Evolutionary conservation across 345 rosid genomes (phyloP).

Genomic region (Cardiospermum halicacabum): DNA sequence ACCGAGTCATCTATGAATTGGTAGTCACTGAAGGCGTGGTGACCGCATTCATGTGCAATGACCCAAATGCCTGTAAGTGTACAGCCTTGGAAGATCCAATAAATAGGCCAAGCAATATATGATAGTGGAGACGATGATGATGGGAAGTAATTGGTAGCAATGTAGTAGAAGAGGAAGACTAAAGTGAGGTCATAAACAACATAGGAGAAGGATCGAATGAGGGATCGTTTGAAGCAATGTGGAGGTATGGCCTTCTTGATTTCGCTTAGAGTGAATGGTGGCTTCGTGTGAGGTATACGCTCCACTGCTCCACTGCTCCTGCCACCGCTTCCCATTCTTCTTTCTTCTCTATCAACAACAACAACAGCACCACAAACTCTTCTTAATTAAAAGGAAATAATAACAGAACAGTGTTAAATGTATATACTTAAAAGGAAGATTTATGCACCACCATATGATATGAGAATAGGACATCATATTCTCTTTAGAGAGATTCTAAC

Average conservation of each 20-base stretch:
- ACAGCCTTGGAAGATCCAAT: slow-evolving; percentile 59
- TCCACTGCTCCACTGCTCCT: slow-evolving; percentile 8
- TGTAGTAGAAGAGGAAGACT: slow-evolving; percentile 31
- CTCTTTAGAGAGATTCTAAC: background rate
- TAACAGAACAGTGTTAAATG: background rate
- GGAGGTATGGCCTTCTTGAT: slow-evolving; percentile 58
- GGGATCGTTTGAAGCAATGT: slow-evolving; percentile 57
- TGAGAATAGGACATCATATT: background rate
- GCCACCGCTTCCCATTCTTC: slow-evolving; percentile 48
- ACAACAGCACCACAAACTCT: background rate
- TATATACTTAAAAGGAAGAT: background rate
- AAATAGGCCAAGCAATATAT: slow-evolving; percentile 50
- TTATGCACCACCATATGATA: background rate
- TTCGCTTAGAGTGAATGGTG: slow-evolving; percentile 50
- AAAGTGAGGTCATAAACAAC: slow-evolving; percentile 39
- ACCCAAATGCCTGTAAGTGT: slow-evolving; percentile 59
- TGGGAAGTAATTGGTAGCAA: slow-evolving; percentile 38
- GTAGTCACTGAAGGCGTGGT: slow-evolving; percentile 64
- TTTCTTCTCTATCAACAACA: background rate
- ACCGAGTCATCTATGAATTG: slow-evolving; percentile 52
- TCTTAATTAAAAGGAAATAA: background rate
- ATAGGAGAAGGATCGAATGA: slow-evolving; percentile 51
- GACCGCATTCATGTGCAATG: slow-evolving; percentile 67
- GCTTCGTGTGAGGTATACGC: slow-evolving; percentile 35
- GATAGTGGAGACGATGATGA: slow-evolving; percentile 33